A percentile compares a stretch with the other conserved stretches of the same genome.
Evolutionary conservation across 768 basidiomycete genomes (phyloP).

Genomic region (Baorangia bicolor): DNA sequence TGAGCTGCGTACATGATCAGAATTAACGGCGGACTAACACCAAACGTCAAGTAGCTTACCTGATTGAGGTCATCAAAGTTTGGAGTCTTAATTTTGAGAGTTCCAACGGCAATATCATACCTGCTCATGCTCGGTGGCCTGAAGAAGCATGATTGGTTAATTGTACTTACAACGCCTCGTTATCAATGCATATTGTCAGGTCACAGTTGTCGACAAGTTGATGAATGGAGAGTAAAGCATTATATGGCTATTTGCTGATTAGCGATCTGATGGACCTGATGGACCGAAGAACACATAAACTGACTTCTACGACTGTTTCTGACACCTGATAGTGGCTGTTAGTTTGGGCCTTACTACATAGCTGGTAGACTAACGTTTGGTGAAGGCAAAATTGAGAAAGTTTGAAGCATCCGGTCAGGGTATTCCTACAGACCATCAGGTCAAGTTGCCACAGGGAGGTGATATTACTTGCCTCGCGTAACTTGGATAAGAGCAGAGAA

Average conservation of each 20-base stretch:
- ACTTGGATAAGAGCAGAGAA: conserved; percentile 73
- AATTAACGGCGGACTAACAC: not conserved
- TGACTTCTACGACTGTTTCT: conserved; percentile 55
- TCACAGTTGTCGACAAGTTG: conserved; percentile 90
- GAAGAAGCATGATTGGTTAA: not conserved
- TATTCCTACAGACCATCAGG: conserved; percentile 50
- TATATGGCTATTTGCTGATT: conserved; percentile 61
- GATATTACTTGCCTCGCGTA: conserved; percentile 61
- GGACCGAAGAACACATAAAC: conserved; percentile 2
- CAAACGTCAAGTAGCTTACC: conserved; percentile 37
- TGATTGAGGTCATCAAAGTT: conserved; percentile 67
- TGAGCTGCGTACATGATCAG: conserved; percentile 43
- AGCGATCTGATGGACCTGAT: not conserved
- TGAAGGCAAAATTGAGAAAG: conserved; percentile 53
- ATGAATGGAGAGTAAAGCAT: conserved; percentile 79
- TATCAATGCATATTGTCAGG: conserved; percentile 81
- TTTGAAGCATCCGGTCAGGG: conserved; percentile 47
- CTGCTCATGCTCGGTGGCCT: conserved; percentile 34
- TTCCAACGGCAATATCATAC: conserved; percentile 68
- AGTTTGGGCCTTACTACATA: conserved; percentile 4
- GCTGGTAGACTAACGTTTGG: conserved; percentile 44
- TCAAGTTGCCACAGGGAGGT: not conserved
- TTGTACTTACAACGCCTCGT: conserved; percentile 70
- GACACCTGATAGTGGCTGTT: conserved; percentile 32
- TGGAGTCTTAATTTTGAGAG: conserved; percentile 64